These are phyloP conservation scores for Saccharomycopsis sp. DNA, from an alignment of 805 yeast genomes.

Conservation along the genomic window DNA sequence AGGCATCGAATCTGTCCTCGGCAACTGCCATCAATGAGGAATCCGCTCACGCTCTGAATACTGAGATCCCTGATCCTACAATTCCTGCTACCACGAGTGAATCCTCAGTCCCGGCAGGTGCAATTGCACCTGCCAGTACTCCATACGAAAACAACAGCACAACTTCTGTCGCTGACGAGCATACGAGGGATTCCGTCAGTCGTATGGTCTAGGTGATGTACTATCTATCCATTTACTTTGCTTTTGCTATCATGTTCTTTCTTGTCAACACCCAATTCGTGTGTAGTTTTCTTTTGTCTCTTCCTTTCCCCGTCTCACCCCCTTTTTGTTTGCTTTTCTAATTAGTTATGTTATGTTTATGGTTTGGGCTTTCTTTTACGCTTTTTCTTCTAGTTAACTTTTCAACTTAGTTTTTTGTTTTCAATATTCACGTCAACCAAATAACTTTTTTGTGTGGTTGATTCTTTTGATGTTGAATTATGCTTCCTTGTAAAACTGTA, in stretches of 20 bases:
- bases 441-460: not conserved
- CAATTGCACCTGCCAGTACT: not conserved
- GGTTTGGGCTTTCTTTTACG: not conserved
- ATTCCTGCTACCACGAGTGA: not conserved
- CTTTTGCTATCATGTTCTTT: no score
- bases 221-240: not conserved
- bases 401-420: no score
- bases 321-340: no score
- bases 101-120: not conserved
- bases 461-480: not conserved
- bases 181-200: not conserved
- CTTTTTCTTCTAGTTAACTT: not conserved
- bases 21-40: no score
- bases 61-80: not conserved
- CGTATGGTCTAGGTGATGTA: not conserved
- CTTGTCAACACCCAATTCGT: no score
- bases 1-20: no score
- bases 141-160: not conserved
- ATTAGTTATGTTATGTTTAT: not conserved
- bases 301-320: not conserved
- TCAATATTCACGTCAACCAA: not conserved
- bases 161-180: not conserved
- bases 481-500: not conserved
- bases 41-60: no score
- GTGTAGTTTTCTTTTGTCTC: not conserved